Conservation (phyloP, 2,329 filamentous ascomycete genomes). For the Pseudohalonectria lignicola region DNA sequence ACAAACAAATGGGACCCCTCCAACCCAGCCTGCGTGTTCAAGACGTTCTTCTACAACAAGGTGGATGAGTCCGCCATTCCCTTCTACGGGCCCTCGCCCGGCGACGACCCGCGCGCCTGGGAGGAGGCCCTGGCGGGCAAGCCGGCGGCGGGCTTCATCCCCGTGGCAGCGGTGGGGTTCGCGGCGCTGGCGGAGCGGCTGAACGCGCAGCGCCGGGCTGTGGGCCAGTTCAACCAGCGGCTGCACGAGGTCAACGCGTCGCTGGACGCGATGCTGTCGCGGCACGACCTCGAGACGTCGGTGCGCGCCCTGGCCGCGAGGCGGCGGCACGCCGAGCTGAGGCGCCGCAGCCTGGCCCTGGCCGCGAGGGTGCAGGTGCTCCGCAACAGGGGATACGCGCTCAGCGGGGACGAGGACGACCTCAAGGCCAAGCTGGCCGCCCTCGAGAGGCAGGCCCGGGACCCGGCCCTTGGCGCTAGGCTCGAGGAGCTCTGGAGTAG, state of each 20-base stretch:
- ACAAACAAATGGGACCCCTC: constrained; percentile 64
- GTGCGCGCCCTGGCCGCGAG: constrained; percentile 63
- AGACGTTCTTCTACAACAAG: constrained; percentile 81
- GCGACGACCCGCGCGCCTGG: constrained; percentile 70
- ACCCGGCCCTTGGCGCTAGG: constrained; percentile 63
- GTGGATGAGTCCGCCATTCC: constrained; percentile 65
- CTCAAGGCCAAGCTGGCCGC: constrained; percentile 59
- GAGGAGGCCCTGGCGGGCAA: constrained; percentile 75
- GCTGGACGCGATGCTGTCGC: constrained; percentile 60
- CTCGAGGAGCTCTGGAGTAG: constrained; percentile 82
- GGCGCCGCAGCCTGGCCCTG: constrained; percentile 61
- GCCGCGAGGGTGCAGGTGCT: constrained; percentile 73
- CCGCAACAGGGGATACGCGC: constrained; percentile 69
- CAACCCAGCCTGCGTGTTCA: constrained; percentile 60
- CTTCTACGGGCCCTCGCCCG: constrained; percentile 59
- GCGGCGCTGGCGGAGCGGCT: constrained; percentile 60
- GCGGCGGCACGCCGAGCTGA: constrained; percentile 60
- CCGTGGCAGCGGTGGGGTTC: constrained; percentile 66
- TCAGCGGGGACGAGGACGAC: constrained; percentile 71
- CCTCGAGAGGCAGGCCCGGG: constrained; percentile 59
- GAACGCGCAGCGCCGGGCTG: constrained; percentile 57
- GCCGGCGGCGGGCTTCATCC: constrained; percentile 65
- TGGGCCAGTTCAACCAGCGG: constrained; percentile 58
- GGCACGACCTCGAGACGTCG: constrained; percentile 66
- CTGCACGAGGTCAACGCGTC: constrained; percentile 72